Conservation (phyloP, 306 rosid genomes). For the Abrus precatorius region DNA sequence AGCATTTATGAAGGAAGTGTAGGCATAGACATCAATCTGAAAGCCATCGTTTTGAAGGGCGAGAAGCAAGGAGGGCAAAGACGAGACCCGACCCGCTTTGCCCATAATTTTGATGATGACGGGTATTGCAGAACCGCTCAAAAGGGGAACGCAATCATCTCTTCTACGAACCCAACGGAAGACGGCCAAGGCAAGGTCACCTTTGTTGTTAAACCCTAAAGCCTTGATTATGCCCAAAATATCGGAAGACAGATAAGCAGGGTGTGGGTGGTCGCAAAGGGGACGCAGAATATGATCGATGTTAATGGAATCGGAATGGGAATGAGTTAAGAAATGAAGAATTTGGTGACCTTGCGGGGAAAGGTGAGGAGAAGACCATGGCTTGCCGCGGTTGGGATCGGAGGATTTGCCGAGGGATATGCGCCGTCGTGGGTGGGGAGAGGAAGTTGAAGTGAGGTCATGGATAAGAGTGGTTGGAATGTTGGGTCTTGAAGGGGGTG, state of each 20-base stretch:
- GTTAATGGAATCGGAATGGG: constrained; percentile 42
- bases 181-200: constrained; percentile 66
- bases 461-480: constrained; percentile 50
- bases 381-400: constrained; percentile 83
- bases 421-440: constrained; percentile 49
- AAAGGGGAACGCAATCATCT: constrained; percentile 46
- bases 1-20: constrained; percentile 80
- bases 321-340: constrained; percentile 59
- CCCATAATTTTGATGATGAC: constrained; percentile 78
- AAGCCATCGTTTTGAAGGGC: constrained; percentile 65
- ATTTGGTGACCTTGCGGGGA: constrained; percentile 68
- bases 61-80: constrained; percentile 64
- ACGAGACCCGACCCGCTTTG: constrained; percentile 69
- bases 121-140: constrained; percentile 66
- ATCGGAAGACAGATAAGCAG: constrained; percentile 44
- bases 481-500: constrained; percentile 39
- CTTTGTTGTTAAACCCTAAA: constrained; percentile 67
- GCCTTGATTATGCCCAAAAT: constrained; percentile 71
- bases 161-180: constrained; percentile 66
- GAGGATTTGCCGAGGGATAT: constrained; percentile 63
- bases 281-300: constrained; percentile 50
- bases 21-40: constrained; percentile 78
- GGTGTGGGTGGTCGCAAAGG: constrained; percentile 42
- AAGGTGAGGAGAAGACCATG: constrained; percentile 72
- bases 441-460: constrained; percentile 44